phyloP scores from a whole-genome alignment of 257 asterid genomes.

The Leonotis leonurus region DNA sequence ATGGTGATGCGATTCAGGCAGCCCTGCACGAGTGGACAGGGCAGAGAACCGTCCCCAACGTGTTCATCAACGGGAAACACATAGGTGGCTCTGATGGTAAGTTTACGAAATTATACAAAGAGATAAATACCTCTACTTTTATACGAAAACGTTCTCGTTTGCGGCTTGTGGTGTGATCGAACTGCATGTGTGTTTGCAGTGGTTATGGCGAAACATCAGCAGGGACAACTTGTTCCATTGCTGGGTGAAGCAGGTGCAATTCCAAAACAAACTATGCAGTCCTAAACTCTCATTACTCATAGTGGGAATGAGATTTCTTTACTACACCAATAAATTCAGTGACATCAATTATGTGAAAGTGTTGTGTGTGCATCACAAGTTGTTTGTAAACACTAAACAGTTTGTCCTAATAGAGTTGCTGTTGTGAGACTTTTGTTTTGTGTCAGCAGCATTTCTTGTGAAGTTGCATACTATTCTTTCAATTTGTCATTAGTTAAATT shows the following conservation, averaged over 20 bases:
- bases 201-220: slow-evolving; percentile 44
- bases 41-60: slow-evolving; percentile 80
- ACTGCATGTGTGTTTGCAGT: slow-evolving; percentile 28
- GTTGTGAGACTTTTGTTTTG: not conserved
- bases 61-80: slow-evolving; percentile 70
- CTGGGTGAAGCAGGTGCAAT: slow-evolving; percentile 60
- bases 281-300: slow-evolving; percentile 16
- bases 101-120: slow-evolving; percentile 9
- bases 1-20: slow-evolving; percentile 55
- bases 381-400: not conserved
- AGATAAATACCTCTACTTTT: not conserved
- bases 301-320: too few relatives aligned
- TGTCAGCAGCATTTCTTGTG: not conserved
- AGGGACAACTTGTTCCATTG: slow-evolving; percentile 53
- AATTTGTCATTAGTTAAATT: too few relatives aligned
- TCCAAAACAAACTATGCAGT: slow-evolving; percentile 26
- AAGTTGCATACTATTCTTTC: too few relatives aligned
- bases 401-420: not conserved
- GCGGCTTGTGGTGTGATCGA: not conserved
- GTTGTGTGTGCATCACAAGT: slow-evolving; percentile 2
- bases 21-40: slow-evolving; percentile 78
- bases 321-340: not conserved
- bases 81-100: slow-evolving; percentile 83
- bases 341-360: not conserved
- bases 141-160: not conserved